phyloP scores from a whole-genome alignment of 768 basidiomycete species.

The Guyanaporus albipodus region DNA sequence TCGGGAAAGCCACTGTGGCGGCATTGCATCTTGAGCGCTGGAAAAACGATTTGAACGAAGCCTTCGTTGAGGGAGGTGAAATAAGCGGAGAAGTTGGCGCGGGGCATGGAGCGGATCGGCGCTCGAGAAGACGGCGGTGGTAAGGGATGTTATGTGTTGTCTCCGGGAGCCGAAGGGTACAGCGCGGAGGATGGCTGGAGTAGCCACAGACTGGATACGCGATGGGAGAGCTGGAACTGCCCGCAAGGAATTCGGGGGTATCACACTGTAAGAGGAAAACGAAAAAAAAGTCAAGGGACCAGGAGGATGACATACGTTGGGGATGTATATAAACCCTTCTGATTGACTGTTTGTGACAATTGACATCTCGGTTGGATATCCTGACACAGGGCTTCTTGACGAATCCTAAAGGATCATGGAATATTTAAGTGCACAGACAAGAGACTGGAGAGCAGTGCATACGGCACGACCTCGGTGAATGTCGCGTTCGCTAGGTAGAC shows the following conservation, averaged over 20 bases:
- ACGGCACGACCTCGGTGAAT: constrained; percentile 9
- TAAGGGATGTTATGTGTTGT: constrained; percentile 6
- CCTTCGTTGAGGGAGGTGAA: constrained; percentile 15
- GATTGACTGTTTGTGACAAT: not conserved
- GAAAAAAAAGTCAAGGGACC: not conserved
- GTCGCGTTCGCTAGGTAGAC: not conserved
- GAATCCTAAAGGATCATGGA: constrained; percentile 11
- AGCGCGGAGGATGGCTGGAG: constrained; percentile 22
- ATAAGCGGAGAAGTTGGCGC: constrained; percentile 9
- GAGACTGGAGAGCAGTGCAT: constrained; percentile 2
- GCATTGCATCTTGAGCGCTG: constrained; percentile 28
- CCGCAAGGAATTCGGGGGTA: constrained; percentile 31
- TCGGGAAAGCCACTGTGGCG: constrained; percentile 9
- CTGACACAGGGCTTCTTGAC: not conserved
- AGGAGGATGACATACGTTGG: constrained; percentile 17
- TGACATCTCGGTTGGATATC: not conserved
- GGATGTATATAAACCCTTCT: constrained; percentile 28
- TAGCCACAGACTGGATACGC: constrained; percentile 31
- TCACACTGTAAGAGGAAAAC: constrained; percentile 9
- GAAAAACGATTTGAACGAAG: constrained; percentile 25
- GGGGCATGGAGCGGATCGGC: constrained; percentile 19
- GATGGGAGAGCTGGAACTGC: constrained; percentile 29
- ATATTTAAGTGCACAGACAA: not conserved
- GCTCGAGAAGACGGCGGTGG: constrained; percentile 8
- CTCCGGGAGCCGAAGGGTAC: constrained; percentile 1